Evolutionary conservation across 441 rosid species (phyloP).

Genomic region (Omphalea diandra): DNA sequence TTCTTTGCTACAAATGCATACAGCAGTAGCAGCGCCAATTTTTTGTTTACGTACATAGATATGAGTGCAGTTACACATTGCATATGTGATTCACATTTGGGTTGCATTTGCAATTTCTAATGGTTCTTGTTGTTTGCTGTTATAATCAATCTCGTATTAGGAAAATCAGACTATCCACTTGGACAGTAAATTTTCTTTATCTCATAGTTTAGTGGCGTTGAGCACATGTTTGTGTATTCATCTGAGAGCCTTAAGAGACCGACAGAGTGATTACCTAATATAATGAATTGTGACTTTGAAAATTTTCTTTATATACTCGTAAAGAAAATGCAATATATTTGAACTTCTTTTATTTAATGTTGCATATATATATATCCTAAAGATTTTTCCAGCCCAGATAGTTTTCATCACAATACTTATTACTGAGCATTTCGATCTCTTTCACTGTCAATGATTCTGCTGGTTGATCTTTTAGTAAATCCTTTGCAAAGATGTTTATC

Average conservation of each 20-base stretch:
- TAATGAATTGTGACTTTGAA: too few species aligned
- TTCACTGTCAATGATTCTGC: background rate
- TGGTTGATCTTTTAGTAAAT: background rate
- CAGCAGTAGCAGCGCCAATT: background rate
- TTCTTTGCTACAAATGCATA: slow-evolving; percentile 6
- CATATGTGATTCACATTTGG: background rate
- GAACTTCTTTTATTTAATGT: too few species aligned
- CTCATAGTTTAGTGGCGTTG: too few species aligned
- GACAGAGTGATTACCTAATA: too few species aligned
- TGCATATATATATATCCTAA: too few species aligned
- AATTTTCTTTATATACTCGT: too few species aligned
- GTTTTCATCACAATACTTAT: background rate
- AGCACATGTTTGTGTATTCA: too few species aligned
- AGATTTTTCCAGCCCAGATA: background rate
- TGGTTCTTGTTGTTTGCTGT: background rate
- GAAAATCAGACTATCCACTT: background rate
- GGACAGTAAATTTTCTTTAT: background rate
- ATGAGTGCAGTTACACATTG: slow-evolving; percentile 12
- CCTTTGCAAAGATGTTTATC: background rate
- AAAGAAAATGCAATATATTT: too few species aligned
- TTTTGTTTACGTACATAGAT: background rate
- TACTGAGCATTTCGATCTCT: background rate
- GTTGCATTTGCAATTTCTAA: background rate
- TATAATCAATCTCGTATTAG: background rate
- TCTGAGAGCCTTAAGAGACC: too few species aligned